Evolutionary conservation across 805 yeast species (phyloP).

Genomic region (Schwanniomyces sp.): DNA sequence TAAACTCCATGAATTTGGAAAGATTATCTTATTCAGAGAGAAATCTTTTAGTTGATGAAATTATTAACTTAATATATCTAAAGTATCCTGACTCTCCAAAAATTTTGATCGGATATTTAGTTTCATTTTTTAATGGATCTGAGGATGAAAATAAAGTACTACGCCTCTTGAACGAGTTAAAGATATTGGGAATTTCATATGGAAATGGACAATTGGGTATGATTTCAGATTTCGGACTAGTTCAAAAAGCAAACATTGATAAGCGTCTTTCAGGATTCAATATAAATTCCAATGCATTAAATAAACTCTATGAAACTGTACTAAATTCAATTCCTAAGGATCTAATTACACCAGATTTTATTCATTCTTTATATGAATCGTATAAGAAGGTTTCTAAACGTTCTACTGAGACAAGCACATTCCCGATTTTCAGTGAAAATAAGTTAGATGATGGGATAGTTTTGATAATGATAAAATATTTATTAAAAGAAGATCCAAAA

Average conservation of each 20-base stretch:
- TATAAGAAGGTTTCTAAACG: constrained; percentile 14
- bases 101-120: constrained; percentile 35
- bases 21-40: constrained; percentile 16
- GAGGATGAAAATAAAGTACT: constrained; percentile 11
- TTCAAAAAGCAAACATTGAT: constrained; percentile 35
- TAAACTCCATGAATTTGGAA: constrained; percentile 30
- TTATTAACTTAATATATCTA: constrained; percentile 27
- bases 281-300: constrained; percentile 18
- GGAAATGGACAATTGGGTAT: constrained; percentile 17
- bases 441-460: constrained; percentile 17
- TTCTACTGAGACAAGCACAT: neutral
- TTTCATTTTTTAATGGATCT: constrained; percentile 22
- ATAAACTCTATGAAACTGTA: constrained; percentile 23
- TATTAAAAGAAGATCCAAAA: constrained; percentile 21
- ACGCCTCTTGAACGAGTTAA: constrained; percentile 23
- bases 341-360: constrained; percentile 14
- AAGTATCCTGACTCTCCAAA: constrained; percentile 33
- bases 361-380: constrained; percentile 17
- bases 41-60: constrained; percentile 23
- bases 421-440: constrained; percentile 9
- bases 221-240: constrained; percentile 9
- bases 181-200: constrained; percentile 23
- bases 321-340: constrained; percentile 14
- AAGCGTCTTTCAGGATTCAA: constrained; percentile 18
- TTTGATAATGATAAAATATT: constrained; percentile 21